Base-by-base conservation (phyloP, 768 basidiomycete species). In the Cystobasidiopsis lactophilus region DNA sequence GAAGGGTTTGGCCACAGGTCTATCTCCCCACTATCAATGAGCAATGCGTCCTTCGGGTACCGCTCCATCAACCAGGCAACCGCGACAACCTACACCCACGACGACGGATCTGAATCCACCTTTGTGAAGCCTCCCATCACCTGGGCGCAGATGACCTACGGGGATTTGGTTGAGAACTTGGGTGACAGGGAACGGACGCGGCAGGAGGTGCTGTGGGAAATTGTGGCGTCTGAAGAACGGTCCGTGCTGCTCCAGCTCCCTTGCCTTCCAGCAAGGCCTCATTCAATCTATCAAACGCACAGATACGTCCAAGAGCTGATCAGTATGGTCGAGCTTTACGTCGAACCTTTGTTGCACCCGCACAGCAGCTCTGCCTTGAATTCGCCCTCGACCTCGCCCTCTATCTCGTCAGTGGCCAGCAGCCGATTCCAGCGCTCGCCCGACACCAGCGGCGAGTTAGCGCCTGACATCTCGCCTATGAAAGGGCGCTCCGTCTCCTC, bases 161-260 rank as follows among this genome's bases (percentile, higher is more conserved):
- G 58, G 13, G 63, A 65, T 27, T 52, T 65, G 31, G 59, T 64
- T 33, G 57, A 57, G 33, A 63, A 65, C 40, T 38, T 65, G 0
- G 57, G 57, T 13, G 52, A 58, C 7, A 52, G 64, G 31, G 64
- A 65, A 33, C 33, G 64, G 43, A 64, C 60, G 27, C 48, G 64
- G 44, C 64, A 64, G 47, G 64, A 65, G 50, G 63, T 65, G 2
- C 54, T 63, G 45, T 63, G 63, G 63, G 63, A 64, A 41, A 61
- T 64, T 16, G 63, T 64, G 2, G 59, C 60, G 13, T 60, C 58
- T 33, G 63, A 64, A 35, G 63, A 64, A 5, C 47, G 63, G 61
- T 35, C 33, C 7, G 33, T 16, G 7, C 16, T 35, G 33, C 9
- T 7, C 9, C 9, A 35, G 33, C 33, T 35, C 9, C 7, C 7